Percentiles rank a stretch among this genome's conserved stretches.
phyloP scores from a whole-genome alignment of 305 asterid genomes.

The Caryopteris hybrid region DNA sequence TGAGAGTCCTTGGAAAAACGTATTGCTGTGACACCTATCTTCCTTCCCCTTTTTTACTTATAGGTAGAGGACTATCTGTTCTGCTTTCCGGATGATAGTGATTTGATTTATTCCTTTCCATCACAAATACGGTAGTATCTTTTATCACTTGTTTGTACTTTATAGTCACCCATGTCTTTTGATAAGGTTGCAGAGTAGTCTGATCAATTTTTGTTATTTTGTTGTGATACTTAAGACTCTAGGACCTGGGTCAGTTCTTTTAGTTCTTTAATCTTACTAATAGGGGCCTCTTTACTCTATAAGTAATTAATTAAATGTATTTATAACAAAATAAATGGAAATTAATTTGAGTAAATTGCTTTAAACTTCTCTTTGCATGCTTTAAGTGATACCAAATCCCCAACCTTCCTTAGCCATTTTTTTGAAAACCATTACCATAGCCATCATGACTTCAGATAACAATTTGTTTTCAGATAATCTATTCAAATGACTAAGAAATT shows the following conservation, averaged over 20 bases:
- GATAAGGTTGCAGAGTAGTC: not conserved
- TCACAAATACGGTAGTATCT: not conserved
- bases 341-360: not conserved
- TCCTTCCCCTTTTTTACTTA: not conserved
- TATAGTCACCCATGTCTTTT: not conserved
- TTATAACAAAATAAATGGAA: not conserved
- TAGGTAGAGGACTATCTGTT: not conserved
- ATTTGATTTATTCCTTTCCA: not conserved
- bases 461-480: too few relatives aligned
- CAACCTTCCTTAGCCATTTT: not conserved
- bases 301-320: not conserved
- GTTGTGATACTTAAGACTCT: not conserved
- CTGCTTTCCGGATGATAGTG: not conserved
- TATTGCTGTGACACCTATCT: not conserved
- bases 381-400: not conserved
- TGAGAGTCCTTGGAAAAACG: not conserved
- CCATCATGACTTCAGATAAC: not conserved
- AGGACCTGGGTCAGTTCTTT: not conserved
- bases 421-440: not conserved
- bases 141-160: not conserved
- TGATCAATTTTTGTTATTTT: not conserved
- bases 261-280: not conserved
- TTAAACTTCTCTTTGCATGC: slow-evolving; percentile 1
- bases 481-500: too few relatives aligned
- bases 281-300: not conserved